phyloP scores from a whole-genome alignment of 768 basidiomycete species.

The Boletus eberwhitei region DNA sequence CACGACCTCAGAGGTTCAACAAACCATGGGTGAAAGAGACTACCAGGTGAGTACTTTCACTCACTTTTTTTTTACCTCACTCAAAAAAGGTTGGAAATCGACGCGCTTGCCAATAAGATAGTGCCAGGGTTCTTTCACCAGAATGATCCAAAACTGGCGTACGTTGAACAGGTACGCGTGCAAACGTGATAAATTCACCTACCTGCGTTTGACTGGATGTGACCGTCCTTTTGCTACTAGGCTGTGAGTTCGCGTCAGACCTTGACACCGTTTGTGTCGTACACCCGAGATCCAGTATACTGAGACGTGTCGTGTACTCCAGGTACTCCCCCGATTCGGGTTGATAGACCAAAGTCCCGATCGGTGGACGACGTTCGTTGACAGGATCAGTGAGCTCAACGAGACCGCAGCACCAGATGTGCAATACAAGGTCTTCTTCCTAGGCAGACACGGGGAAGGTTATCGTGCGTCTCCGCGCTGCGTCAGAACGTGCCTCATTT shows the following conservation, averaged over 20 bases:
- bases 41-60: neutral
- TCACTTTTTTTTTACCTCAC: no score
- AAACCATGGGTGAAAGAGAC: neutral
- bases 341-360: constrained; percentile 29
- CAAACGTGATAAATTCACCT: neutral
- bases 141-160: constrained; percentile 1
- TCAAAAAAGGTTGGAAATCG: no score
- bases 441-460: constrained; percentile 67
- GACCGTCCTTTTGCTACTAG: neutral
- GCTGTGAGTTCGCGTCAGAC: neutral
- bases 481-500: neutral
- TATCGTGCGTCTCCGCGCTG: neutral
- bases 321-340: constrained; percentile 26
- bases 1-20: neutral
- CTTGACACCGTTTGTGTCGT: neutral
- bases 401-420: neutral
- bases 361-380: constrained; percentile 45
- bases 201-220: neutral
- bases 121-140: constrained; percentile 8
- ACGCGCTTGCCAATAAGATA: neutral
- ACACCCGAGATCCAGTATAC: no score
- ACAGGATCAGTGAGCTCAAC: constrained; percentile 36
- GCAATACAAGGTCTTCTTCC: constrained; percentile 49
- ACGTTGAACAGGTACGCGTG: neutral
- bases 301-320: constrained; percentile 9